A percentile compares a stretch with the other conserved stretches of the same genome.
phyloP scores from a whole-genome alignment of 2,329 filamentous ascomycete genomes.

The Trichoderma afroharzianum region DNA sequence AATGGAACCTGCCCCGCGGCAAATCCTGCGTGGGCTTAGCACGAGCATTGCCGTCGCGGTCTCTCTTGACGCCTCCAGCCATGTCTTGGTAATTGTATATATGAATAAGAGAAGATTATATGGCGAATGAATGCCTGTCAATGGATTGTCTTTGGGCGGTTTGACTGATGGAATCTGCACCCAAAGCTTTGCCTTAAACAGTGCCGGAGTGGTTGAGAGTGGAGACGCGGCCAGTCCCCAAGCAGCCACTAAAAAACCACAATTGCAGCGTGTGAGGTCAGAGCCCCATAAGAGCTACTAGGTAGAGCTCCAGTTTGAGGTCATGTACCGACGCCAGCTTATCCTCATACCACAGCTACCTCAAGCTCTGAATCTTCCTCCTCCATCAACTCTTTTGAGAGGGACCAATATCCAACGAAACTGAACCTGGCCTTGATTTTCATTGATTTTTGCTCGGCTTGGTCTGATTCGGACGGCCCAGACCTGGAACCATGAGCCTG shows the following conservation, averaged over 20 bases:
- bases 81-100: constrained; percentile 19
- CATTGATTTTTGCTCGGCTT: background rate
- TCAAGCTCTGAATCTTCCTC: background rate
- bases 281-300: background rate
- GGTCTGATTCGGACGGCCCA: background rate
- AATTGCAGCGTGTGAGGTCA: background rate
- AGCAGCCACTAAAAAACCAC: background rate
- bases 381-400: background rate
- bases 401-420: background rate
- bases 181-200: background rate
- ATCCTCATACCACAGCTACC: background rate
- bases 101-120: background rate
- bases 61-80: constrained; percentile 49
- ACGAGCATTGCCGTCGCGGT: constrained; percentile 47
- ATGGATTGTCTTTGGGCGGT: background rate
- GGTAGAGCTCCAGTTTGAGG: background rate
- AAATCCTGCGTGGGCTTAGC: constrained; percentile 37
- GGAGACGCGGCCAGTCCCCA: background rate
- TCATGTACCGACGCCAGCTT: background rate
- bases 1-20: constrained; percentile 48
- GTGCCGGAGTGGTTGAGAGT: constrained; percentile 1
- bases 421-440: background rate
- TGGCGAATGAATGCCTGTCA: too few species aligned
- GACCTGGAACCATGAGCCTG: background rate
- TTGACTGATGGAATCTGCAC: background rate